Base-by-base conservation (phyloP, 2,329 filamentous ascomycete genomes). In the Penicillium glabrum region DNA sequence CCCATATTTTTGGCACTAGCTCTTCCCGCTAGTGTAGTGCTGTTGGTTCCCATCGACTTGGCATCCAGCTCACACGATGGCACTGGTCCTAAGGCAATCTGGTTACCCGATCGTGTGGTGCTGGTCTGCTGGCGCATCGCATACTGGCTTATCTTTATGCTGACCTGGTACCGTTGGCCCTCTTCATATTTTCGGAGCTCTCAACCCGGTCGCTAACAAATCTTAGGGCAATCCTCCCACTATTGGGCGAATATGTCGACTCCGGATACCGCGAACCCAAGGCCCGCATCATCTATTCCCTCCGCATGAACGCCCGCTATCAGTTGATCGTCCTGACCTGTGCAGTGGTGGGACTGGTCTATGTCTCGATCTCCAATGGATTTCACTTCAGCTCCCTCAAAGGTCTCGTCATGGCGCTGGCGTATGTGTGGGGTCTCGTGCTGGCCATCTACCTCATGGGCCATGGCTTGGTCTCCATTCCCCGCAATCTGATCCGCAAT, bases 391-490 rank as follows among this genome's bases (percentile, higher is more conserved):
- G 80, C 2, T 89, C 88, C 0, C 82, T 98, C 65, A 96, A 96
- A 77, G 88, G 85, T 35, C 80, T 96, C 41, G 83, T 96, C 61
- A 96, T 99, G 90, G 93, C 95, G 14, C 80, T 98, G 58, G 90
- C 93, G 37, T 99, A 99, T 74, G 91, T 91, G 58, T 98, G 93
- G 89, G 92, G 93, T 67, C 78, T 99, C 66, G 82, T 93, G 5
- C 82, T 98, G 51, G 95, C 93, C 46, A 96, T 99, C 60, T 98
- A 96, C 69, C 82, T 99, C 41, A 98, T 99, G 93, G 95, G 95
- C 7, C 95, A 99, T 74, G 95, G 95, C 8, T 81, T 99, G 26
- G 95, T 99, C 31, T 89, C 93, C 1, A 89, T 99, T 56, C 95
- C 95, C 1, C 83, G 93, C 62, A 85, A 85, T 37, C 79, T 99